Evolutionary conservation across 257 asterid species (phyloP), one percentile per base, ranked within the genome.

Genomic region (Mentha longifolia): DNA sequence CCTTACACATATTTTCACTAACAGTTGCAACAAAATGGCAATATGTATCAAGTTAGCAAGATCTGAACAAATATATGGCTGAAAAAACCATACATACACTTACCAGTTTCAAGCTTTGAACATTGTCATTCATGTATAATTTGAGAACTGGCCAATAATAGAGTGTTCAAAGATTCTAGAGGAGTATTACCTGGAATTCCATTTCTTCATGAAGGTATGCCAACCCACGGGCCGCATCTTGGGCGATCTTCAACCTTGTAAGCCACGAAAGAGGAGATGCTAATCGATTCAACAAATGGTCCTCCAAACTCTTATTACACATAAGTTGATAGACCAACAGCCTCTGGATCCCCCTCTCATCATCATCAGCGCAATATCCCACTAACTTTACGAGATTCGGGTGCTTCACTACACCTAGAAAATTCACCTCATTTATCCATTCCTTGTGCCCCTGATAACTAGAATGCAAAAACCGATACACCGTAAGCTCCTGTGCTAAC

Each of bases 401-500:
- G 75, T 91, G 96, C 33, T 89, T 81, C 28, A 91, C 89, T 12
- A 94, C 91, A 28, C 97, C 99, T 75, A 94, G 75, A 63, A 82
- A 85, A 73, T 88, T 87, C 60, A 94, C 97, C 77, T 94, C 99
- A 75, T 87, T 91, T 76, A 88, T 89, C 99, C 99, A 94, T 73
- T 94, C 97, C 83, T 88, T 91, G 77, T 94, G 97, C 92, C 99
- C 99, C 99, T 93, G 98, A 82, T 87, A 31, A 85, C 92, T 90
- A 88, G 87, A 88, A 87, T 74, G 85, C 81, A 84, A 31, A 80
- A 84, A 65, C 10, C 42, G 52, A 71, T 65, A 61, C 73, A 63
- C 70, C 54, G 22, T 74, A 73, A 78, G 74, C 64, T 46, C 74
- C 55, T 51, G 45, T 65, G 12, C 15, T 31, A 43, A 67, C 37